Percentiles rank a stretch among this genome's conserved stretches.
Conservation (phyloP, 192 early-diverging fungal genomes). For the Backusella liffmaniae region DNA sequence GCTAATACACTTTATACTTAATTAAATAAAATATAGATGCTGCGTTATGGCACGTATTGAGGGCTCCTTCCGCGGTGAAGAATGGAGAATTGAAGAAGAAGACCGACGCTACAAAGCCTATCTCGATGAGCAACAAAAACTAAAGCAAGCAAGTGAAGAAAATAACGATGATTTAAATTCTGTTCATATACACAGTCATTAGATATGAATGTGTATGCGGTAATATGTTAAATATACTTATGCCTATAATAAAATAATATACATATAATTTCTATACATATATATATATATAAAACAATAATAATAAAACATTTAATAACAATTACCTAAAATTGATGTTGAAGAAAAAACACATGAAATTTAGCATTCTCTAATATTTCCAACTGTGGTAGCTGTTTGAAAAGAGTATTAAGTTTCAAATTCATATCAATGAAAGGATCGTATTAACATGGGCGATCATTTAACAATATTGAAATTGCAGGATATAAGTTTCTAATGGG, state of each 20-base stretch:
- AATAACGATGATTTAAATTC: neutral
- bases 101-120: constrained; percentile 10
- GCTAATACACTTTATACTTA: neutral
- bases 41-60: constrained; percentile 66
- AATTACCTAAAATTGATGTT: neutral
- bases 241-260: neutral
- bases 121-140: neutral
- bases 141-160: neutral
- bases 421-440: too few relatives aligned
- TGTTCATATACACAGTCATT: neutral
- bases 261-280: neutral
- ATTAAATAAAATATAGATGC: constrained; percentile 21
- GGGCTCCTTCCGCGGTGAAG: constrained; percentile 58
- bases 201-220: neutral
- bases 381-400: too few relatives aligned
- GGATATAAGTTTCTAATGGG: too few relatives aligned
- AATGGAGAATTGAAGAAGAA: constrained; percentile 30
- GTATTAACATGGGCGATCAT: too few relatives aligned
- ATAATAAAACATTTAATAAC: neutral
- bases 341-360: neutral
- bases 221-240: neutral
- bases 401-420: too few relatives aligned
- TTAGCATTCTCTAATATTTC: too few relatives aligned
- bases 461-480: too few relatives aligned
- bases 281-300: neutral